Evolutionary conservation across 805 yeast species (phyloP).

Genomic region (Candida wancherniae): DNA sequence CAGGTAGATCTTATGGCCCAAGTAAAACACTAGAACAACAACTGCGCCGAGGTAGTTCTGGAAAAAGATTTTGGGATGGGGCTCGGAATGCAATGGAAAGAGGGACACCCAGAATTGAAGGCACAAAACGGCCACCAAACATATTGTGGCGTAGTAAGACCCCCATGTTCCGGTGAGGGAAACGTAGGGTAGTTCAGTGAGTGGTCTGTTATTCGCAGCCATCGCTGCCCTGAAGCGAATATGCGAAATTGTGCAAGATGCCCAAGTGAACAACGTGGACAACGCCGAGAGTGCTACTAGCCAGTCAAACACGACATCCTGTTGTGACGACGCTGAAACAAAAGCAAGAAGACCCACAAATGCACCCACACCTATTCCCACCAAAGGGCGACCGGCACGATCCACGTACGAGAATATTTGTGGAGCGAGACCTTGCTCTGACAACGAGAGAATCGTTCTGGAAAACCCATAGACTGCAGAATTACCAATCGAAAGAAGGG

Average conservation of each 20-base stretch:
- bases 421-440: conserved; percentile 41
- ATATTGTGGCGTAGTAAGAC: conserved; percentile 21
- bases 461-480: conserved; percentile 42
- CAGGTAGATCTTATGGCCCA: conserved; percentile 22
- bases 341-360: conserved; percentile 35
- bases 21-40: conserved; percentile 19
- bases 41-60: conserved; percentile 24
- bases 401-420: conserved; percentile 31
- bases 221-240: conserved; percentile 38
- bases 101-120: conserved; percentile 27
- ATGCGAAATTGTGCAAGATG: conserved; percentile 36
- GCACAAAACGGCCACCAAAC: conserved; percentile 19
- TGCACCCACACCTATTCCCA: conserved; percentile 31
- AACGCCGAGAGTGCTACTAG: conserved; percentile 39
- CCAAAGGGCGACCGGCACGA: conserved; percentile 37
- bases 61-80: conserved; percentile 21
- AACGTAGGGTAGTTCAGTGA: conserved; percentile 49
- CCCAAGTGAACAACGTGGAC: conserved; percentile 41
- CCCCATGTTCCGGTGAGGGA: conserved; percentile 44
- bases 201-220: conserved; percentile 35
- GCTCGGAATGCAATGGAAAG: conserved; percentile 21
- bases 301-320: conserved; percentile 36
- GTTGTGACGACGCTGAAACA: conserved; percentile 37
- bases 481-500: conserved; percentile 39
- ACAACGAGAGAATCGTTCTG: conserved; percentile 35